phyloP scores from a whole-genome alignment of 352 stramenopile genomes.

The Globisporangium solare region DNA sequence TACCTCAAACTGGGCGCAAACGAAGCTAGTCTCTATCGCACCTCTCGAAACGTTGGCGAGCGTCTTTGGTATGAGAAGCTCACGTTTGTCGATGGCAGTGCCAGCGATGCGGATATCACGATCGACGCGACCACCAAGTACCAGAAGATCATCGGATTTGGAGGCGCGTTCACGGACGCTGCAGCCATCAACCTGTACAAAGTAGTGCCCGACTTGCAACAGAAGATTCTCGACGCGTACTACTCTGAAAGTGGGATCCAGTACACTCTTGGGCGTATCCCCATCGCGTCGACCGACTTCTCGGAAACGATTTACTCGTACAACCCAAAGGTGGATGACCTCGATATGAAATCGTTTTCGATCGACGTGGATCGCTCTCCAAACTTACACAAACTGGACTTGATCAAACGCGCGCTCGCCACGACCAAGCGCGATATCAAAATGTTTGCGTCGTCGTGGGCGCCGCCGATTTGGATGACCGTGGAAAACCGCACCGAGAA shows the following conservation, averaged over 20 bases:
- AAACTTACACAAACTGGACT: conserved; percentile 59
- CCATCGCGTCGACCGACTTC: conserved; percentile 85
- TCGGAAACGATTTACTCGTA: conserved; percentile 84
- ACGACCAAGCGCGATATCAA: conserved; percentile 36
- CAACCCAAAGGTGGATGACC: conserved; percentile 58
- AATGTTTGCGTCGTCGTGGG: conserved; percentile 86
- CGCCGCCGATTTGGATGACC: conserved; percentile 86
- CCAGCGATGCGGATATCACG: conserved; percentile 30
- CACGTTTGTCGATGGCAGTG: conserved; percentile 19
- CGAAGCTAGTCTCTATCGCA: conserved; percentile 40
- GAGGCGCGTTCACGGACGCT: conserved; percentile 84
- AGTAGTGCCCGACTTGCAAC: conserved; percentile 42
- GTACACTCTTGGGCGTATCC: conserved; percentile 75
- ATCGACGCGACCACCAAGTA: conserved; percentile 52
- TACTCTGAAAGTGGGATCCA: conserved; percentile 64
- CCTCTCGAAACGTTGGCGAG: conserved; percentile 40
- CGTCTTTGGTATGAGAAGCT: conserved; percentile 39
- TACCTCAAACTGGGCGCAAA: conserved; percentile 32
- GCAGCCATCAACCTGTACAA: conserved; percentile 77
- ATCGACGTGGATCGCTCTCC: conserved; percentile 59
- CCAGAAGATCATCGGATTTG: conserved; percentile 86
- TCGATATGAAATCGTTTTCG: conserved; percentile 69
- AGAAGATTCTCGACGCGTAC: conserved; percentile 71
- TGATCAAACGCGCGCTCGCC: conserved; percentile 56
- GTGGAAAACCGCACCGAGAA: conserved; percentile 50